These are phyloP conservation scores for Avena eriantha DNA, from an alignment of 176 grass and related monocot species.

Conservation along the genomic window DNA sequence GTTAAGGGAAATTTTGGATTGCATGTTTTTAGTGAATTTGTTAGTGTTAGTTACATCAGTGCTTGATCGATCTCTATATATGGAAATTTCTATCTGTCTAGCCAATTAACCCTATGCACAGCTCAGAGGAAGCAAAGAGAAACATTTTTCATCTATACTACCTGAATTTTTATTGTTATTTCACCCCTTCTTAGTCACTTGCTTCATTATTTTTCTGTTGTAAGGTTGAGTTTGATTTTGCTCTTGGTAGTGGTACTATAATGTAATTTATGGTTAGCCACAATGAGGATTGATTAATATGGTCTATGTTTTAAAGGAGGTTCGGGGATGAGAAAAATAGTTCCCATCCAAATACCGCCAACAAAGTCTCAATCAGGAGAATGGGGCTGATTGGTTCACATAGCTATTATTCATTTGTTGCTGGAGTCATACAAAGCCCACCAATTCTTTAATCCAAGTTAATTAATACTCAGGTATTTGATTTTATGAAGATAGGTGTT, in stretches of 20 bases:
- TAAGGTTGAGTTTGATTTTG: slow-evolving; percentile 19
- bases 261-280: slow-evolving; percentile 21
- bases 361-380: background rate
- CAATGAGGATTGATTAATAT: background rate
- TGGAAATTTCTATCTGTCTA: slow-evolving; percentile 29
- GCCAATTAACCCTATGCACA: slow-evolving; percentile 2
- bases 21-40: background rate
- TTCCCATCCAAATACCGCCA: slow-evolving; percentile 20
- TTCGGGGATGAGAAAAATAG: background rate
- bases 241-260: background rate
- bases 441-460: background rate
- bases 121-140: slow-evolving; percentile 1
- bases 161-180: background rate
- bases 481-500: background rate
- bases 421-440: background rate
- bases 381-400: background rate
- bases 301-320: background rate
- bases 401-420: background rate
- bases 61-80: background rate
- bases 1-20: slow-evolving; percentile 25
- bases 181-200: background rate
- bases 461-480: background rate
- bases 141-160: slow-evolving; percentile 29
- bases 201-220: slow-evolving; percentile 15
- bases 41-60: slow-evolving; percentile 22